These are phyloP conservation scores for Phlyctochytrium planicorne DNA, from an alignment of 192 early-diverging fungal species.

Conservation along the genomic window DNA sequence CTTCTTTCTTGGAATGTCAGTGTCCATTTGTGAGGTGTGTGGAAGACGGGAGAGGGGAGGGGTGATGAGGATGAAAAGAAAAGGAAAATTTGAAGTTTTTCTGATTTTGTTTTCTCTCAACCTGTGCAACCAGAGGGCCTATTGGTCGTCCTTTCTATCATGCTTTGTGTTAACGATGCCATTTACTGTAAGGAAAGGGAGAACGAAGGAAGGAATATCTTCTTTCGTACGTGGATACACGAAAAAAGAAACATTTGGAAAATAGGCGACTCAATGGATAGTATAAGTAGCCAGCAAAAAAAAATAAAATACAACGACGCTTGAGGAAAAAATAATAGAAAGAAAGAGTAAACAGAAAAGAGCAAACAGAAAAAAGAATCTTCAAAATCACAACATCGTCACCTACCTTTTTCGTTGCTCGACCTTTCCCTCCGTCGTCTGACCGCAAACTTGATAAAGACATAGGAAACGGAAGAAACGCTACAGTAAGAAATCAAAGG, in stretches of 20 bases:
- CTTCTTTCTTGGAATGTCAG: constrained; percentile 13
- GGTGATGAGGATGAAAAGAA: background rate
- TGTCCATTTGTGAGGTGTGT: background rate
- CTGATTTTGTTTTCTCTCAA: background rate
- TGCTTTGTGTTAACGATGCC: background rate
- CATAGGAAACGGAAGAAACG: no score
- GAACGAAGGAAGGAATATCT: background rate
- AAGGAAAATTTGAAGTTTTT: background rate
- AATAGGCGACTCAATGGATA: no score
- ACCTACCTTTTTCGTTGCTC: background rate
- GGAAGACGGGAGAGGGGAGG: no score
- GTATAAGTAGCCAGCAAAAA: no score
- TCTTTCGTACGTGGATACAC: background rate
- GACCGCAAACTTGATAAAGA: no score
- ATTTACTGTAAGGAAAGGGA: background rate
- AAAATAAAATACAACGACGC: no score
- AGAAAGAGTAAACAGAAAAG: no score
- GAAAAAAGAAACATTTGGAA: background rate
- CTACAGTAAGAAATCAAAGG: no score
- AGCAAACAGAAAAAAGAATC: background rate
- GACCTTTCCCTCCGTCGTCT: background rate
- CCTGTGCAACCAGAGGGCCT: background rate
- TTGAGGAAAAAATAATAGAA: no score
- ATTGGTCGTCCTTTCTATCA: background rate
- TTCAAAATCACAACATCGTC: background rate